Evolutionary conservation across 495 filamentous ascomycete species (phyloP).

Genomic region (Hyaloscypha bicolor): DNA sequence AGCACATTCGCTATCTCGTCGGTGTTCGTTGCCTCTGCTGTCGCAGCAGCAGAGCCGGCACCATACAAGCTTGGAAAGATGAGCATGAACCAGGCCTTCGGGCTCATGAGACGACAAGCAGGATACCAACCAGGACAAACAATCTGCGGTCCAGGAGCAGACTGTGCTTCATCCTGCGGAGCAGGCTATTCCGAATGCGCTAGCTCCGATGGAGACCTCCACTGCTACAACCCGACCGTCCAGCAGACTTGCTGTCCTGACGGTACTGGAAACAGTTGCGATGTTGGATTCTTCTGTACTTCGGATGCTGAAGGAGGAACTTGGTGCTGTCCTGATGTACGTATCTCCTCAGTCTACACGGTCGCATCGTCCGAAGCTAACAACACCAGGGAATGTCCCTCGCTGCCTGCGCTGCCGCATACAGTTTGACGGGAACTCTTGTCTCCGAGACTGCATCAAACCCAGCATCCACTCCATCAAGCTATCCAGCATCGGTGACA

Average conservation of each 20-base stretch:
- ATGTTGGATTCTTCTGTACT: slow-evolving; percentile 25
- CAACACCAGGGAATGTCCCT: slow-evolving; percentile 20
- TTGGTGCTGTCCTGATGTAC: slow-evolving; percentile 27
- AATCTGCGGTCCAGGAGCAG: slow-evolving; percentile 16
- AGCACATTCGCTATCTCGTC: slow-evolving; percentile 11
- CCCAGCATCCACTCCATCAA: slow-evolving; percentile 11
- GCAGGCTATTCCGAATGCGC: slow-evolving; percentile 20
- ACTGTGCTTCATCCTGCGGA: slow-evolving; percentile 23
- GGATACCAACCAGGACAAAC: slow-evolving; percentile 24
- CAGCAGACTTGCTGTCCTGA: slow-evolving; percentile 27
- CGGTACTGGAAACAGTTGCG: slow-evolving; percentile 24
- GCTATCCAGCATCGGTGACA: background rate
- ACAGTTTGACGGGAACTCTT: slow-evolving; percentile 19
- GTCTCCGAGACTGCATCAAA: slow-evolving; percentile 13
- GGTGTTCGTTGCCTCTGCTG: slow-evolving; percentile 22
- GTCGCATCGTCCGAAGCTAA: background rate
- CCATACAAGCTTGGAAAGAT: slow-evolving; percentile 21
- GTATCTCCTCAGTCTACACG: background rate
- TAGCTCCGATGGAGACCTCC: slow-evolving; percentile 16
- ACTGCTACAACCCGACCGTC: slow-evolving; percentile 20
- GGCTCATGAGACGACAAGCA: slow-evolving; percentile 20
- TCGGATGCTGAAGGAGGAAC: slow-evolving; percentile 18
- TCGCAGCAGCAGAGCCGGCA: slow-evolving; percentile 16
- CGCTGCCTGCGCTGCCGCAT: slow-evolving; percentile 21
- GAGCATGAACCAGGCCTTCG: slow-evolving; percentile 21